Conservation (phyloP, 768 basidiomycete species). For the Tylopilus intermedius region DNA sequence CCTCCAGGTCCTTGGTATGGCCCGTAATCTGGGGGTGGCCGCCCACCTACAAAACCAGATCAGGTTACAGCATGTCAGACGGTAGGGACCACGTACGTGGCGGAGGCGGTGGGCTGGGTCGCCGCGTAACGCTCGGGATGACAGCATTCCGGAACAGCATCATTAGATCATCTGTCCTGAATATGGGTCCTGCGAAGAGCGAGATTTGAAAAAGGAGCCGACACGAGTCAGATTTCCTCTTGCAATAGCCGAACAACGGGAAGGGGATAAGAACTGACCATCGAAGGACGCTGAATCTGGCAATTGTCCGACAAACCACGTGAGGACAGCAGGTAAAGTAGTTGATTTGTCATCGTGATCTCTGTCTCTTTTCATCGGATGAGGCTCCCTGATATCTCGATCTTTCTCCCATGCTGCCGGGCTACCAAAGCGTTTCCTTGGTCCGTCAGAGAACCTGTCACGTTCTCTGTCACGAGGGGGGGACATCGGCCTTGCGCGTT, state of each 20-base stretch:
- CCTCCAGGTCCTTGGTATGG: slow-evolving; percentile 74
- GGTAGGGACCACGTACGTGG: slow-evolving; percentile 30
- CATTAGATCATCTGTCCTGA: slow-evolving; percentile 88
- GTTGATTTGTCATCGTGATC: slow-evolving; percentile 43
- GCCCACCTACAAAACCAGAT: slow-evolving; percentile 40
- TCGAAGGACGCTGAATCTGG: slow-evolving; percentile 75
- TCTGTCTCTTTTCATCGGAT: slow-evolving; percentile 38
- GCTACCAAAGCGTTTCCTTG: slow-evolving; percentile 39
- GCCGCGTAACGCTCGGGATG: slow-evolving; percentile 56
- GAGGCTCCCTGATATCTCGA: slow-evolving; percentile 37
- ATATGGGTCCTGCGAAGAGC: slow-evolving; percentile 66
- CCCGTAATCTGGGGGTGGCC: slow-evolving; percentile 82
- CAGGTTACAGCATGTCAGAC: slow-evolving; percentile 1
- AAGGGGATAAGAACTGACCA: slow-evolving; percentile 48
- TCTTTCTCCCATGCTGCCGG: slow-evolving; percentile 41
- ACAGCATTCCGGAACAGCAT: slow-evolving; percentile 76
- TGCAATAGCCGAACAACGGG: slow-evolving; percentile 8
- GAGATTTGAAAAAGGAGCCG: slow-evolving; percentile 2
- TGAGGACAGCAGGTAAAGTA: slow-evolving; percentile 54
- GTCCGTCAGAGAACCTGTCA: slow-evolving; percentile 35
- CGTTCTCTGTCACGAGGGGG: slow-evolving; percentile 50
- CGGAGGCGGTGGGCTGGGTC: slow-evolving; percentile 52
- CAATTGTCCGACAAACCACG: slow-evolving; percentile 81
- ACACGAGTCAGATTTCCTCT: slow-evolving; percentile 11
- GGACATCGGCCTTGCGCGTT: slow-evolving; percentile 43